phyloP scores from a whole-genome alignment of 441 rosid species.

The Gossypium gossypioides region DNA sequence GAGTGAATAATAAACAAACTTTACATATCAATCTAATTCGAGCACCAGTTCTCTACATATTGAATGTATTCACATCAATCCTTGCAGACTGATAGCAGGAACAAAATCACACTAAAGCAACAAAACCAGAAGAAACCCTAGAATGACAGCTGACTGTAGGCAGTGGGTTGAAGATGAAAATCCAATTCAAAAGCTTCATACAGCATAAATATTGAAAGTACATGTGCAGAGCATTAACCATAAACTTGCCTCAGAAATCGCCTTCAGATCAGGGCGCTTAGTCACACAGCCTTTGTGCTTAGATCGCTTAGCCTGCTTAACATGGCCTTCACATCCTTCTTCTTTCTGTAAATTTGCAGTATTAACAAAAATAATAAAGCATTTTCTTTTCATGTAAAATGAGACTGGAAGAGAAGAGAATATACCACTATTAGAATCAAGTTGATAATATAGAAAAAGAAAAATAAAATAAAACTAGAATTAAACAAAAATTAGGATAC shows the following conservation, averaged over 20 bases:
- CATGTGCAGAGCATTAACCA: not conserved
- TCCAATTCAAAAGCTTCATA: not conserved
- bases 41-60: not conserved
- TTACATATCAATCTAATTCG: not conserved
- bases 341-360: conserved; percentile 3
- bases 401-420: not conserved
- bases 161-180: not conserved
- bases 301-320: not conserved
- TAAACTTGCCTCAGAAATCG: conserved; percentile 18
- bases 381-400: not conserved
- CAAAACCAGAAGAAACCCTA: not conserved
- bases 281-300: not conserved
- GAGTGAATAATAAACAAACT: not conserved
- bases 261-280: conserved; percentile 14
- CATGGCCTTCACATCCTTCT: not conserved
- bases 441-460: not conserved
- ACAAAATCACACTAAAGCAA: not conserved
- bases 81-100: not conserved
- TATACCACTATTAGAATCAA: not conserved
- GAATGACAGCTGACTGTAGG: not conserved
- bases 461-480: not conserved
- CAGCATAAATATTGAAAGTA: not conserved
- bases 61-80: not conserved
- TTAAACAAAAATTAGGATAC: not conserved
- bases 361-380: not conserved